Base-by-base conservation (phyloP, 108 stramenopile genomes). In the Pseudonitzschia delicatissima region DNA sequence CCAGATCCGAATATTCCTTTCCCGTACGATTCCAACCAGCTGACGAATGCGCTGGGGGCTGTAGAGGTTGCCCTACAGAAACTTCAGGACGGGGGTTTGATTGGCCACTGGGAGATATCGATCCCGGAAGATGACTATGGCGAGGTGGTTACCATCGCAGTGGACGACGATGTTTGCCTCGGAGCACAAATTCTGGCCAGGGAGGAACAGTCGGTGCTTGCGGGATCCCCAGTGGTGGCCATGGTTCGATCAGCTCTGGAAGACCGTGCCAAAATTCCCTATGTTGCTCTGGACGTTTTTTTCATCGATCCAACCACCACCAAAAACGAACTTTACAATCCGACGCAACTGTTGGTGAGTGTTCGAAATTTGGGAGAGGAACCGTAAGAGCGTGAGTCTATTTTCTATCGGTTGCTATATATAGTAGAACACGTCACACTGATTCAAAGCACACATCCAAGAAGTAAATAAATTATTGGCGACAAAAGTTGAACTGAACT, bases 121-220 rank as follows among this genome's bases (percentile, higher is more conserved):
- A 79, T 85, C 23, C 84, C 84, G 29, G 77, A 80, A 31, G 84
- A 85, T 71, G 84, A 85, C 53, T 85, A 79, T 68, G 81, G 84
- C 0, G 73, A 70, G 50, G 84, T 85, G 13, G 84, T 85, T 0
- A 85, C 84, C 0, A 71, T 82, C 50, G 84, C 84, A 1, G 58
- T 82, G 34, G 84, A 85, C 52, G 82, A 85, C 44, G 73, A 82
- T 66, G 66, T 71, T 36, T 69, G 73, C 8, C 69, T 85, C 23
- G 72, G 77, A 2, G 68, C 78, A 31, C 76, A 85, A 57, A 78
- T 82, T 31, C 58, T 85, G 2, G 57, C 82, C 13, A 53, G 64
- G n/a, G 84, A 85, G 57, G 79, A 55, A n/a, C n/a, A 31, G n/a
- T 31, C 26, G 6, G 6, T 29, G 7, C 63, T 77, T 11, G 71